A percentile compares a stretch with the other conserved stretches of the same genome.
Evolutionary conservation across 495 filamentous ascomycete species (phyloP).

Genomic region (Aspergillus nidulans): DNA sequence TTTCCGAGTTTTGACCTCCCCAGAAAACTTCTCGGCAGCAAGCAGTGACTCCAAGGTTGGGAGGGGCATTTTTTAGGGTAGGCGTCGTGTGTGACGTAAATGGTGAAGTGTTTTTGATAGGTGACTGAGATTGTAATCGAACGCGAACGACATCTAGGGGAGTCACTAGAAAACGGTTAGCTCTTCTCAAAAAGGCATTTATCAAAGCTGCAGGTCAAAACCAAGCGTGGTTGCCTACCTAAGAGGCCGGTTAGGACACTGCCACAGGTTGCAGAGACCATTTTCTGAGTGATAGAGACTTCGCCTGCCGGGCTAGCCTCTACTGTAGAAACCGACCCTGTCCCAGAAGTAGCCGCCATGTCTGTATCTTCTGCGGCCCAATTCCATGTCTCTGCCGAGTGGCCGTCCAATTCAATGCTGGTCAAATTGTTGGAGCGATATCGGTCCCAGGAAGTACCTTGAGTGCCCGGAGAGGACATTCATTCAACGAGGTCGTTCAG

Average conservation of each 20-base stretch:
- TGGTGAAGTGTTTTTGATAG: conserved; percentile 33
- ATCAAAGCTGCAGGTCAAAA: neutral
- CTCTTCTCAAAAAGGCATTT: neutral
- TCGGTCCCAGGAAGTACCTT: conserved; percentile 22
- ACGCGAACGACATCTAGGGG: conserved; percentile 96
- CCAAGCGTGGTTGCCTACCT: conserved; percentile 50
- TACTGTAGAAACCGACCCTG: conserved; percentile 19
- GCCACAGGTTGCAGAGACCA: conserved; percentile 88
- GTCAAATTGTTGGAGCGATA: conserved; percentile 20
- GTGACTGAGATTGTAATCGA: conserved; percentile 80
- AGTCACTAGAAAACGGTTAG: conserved; percentile 59
- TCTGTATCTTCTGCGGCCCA: conserved; percentile 27
- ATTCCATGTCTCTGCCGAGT: conserved; percentile 32
- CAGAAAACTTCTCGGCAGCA: conserved; percentile 98
- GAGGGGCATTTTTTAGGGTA: conserved; percentile 61
- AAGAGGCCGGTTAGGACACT: conserved; percentile 86
- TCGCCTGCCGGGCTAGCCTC: conserved; percentile 32
- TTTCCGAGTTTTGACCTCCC: conserved; percentile 77
- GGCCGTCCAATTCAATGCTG: conserved; percentile 9
- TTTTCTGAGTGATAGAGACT: conserved; percentile 79
- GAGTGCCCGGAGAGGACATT: conserved; percentile 23
- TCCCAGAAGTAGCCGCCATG: conserved; percentile 35
- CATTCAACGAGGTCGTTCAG: conserved; percentile 11
- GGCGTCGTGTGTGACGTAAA: conserved; percentile 47
- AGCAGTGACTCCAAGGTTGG: conserved; percentile 83